Evolutionary conservation across 345 rosid genomes (phyloP).

Genomic region (Diplotaxis tenuifolia): DNA sequence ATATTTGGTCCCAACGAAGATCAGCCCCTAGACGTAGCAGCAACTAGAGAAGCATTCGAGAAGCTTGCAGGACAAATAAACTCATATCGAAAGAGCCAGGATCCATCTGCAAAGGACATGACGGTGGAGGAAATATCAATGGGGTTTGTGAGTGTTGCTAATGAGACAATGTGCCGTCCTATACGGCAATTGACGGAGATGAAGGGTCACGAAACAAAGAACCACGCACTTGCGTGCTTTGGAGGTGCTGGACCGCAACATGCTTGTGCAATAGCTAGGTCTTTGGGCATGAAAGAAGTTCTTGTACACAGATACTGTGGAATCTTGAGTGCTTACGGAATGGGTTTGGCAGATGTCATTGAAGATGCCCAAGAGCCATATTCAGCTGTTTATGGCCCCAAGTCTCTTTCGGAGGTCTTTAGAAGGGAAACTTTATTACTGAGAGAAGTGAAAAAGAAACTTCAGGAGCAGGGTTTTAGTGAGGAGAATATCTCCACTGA

Average conservation of each 20-base stretch:
- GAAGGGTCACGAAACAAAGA: constrained; percentile 96
- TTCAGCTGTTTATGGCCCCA: constrained; percentile 73
- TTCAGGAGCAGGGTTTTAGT: constrained; percentile 75
- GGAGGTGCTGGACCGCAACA: constrained; percentile 99
- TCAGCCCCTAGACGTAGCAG: constrained; percentile 69
- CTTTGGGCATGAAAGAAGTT: constrained; percentile 90
- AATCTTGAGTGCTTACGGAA: constrained; percentile 91
- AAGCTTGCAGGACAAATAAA: constrained; percentile 76
- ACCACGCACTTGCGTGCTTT: constrained; percentile 93
- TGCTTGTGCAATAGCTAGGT: constrained; percentile 94
- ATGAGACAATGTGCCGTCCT: constrained; percentile 98
- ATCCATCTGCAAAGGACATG: constrained; percentile 72
- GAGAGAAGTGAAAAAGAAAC: constrained; percentile 61
- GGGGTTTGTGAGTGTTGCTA: constrained; percentile 92
- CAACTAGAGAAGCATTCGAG: constrained; percentile 72
- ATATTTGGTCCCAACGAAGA: constrained; percentile 88
- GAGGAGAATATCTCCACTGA: constrained; percentile 65
- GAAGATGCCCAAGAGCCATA: constrained; percentile 97
- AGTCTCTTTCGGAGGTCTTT: constrained; percentile 63
- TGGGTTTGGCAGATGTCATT: constrained; percentile 97
- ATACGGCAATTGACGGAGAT: constrained; percentile 93
- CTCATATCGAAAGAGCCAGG: constrained; percentile 74
- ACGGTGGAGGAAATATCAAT: constrained; percentile 80
- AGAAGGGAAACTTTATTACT: constrained; percentile 55
- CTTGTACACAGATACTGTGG: constrained; percentile 88